Evolutionary conservation across 2,329 filamentous ascomycete genomes (phyloP).

Genomic region (Aspergillus flavus): DNA sequence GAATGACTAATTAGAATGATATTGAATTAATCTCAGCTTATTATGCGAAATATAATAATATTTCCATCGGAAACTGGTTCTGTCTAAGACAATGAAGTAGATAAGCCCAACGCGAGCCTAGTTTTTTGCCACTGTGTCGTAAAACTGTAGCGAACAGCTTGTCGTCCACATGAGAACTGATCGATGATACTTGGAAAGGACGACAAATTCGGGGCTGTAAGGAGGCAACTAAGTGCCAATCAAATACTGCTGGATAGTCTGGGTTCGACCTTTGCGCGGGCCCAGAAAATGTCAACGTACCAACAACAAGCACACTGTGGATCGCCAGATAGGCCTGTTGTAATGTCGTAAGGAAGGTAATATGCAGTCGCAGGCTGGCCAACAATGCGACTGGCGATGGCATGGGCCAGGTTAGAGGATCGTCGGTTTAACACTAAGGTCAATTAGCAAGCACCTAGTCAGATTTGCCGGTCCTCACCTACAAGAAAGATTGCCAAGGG

Average conservation of each 20-base stretch:
- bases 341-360: not conserved
- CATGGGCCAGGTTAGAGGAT: not conserved
- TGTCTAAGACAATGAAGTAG: not conserved
- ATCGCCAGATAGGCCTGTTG: not conserved
- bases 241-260: not conserved
- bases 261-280: not conserved
- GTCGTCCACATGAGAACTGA: not conserved
- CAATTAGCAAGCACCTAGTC: not conserved
- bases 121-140: not conserved
- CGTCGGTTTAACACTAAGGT: not conserved
- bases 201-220: not conserved
- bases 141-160: not conserved
- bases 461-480: not conserved
- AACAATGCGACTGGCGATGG: not conserved
- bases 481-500: not conserved
- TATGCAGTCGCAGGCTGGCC: not conserved
- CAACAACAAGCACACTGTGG: not conserved
- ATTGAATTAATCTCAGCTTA: not conserved
- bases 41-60: not conserved
- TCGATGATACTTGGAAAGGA: not conserved
- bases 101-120: not conserved
- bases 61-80: not conserved
- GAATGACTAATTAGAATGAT: not conserved
- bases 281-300: not conserved
- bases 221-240: not conserved